Evolutionary conservation across 1,284 basidiomycete genomes (phyloP).

Genomic region (Cryptococcus sp.): DNA sequence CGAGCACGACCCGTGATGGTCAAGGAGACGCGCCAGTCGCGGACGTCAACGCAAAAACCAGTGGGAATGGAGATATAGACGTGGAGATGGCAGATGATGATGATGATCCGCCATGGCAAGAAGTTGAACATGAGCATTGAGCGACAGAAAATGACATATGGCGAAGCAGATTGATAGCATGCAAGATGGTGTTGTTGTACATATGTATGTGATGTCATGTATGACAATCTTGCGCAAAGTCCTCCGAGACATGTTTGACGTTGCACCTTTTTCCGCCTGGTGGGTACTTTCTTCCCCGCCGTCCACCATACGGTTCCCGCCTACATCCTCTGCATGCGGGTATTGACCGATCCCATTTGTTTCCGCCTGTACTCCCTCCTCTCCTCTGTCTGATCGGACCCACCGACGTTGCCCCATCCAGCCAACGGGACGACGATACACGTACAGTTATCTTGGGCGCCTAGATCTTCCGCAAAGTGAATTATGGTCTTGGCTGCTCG

Average conservation of each 20-base stretch:
- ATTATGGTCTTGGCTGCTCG: slow-evolving; percentile 80
- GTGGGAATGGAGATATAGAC: neutral
- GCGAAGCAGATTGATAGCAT: neutral
- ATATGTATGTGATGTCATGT: neutral
- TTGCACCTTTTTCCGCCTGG: too few relatives aligned
- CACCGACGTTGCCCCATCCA: slow-evolving; percentile 82
- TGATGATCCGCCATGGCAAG: slow-evolving; percentile 12
- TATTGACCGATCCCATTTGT: slow-evolving; percentile 60
- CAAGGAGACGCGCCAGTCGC: too few relatives aligned
- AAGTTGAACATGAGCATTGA: slow-evolving; percentile 1
- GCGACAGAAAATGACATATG: neutral
- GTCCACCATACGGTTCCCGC: neutral
- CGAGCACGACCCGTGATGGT: too few relatives aligned
- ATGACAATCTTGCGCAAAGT: too few relatives aligned
- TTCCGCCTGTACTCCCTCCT: slow-evolving; percentile 74
- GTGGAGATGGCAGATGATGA: slow-evolving; percentile 8
- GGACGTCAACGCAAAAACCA: too few relatives aligned
- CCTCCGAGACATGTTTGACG: too few relatives aligned
- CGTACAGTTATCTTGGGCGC: slow-evolving; percentile 88
- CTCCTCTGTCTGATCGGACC: slow-evolving; percentile 71
- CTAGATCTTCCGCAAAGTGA: slow-evolving; percentile 85
- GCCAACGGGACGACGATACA: slow-evolving; percentile 88
- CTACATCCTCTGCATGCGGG: slow-evolving; percentile 53
- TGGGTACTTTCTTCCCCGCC: too few relatives aligned
- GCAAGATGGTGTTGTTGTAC: neutral